Conservation (phyloP, 2,329 filamentous ascomycete species). For the Xylariaceae sp. region DNA sequence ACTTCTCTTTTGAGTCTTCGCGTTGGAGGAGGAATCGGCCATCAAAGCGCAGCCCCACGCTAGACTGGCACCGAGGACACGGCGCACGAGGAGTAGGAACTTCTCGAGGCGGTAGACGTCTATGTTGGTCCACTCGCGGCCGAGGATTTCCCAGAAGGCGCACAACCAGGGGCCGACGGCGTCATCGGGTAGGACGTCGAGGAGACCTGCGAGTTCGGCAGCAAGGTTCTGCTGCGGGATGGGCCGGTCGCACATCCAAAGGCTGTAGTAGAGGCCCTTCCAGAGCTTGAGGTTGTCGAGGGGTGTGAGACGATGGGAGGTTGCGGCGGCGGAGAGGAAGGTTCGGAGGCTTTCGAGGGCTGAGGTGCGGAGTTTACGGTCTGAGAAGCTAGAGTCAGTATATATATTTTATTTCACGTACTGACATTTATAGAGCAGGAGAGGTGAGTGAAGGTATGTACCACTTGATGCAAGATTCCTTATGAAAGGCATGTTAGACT, state of each 20-base stretch:
- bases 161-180: slow-evolving; percentile 48
- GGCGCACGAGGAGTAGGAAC: slow-evolving; percentile 79
- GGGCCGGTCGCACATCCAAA: slow-evolving; percentile 91
- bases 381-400: slow-evolving; percentile 40
- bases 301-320: slow-evolving; percentile 52
- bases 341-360: slow-evolving; percentile 72
- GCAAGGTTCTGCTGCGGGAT: slow-evolving; percentile 82
- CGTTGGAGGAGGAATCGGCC: slow-evolving; percentile 9
- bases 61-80: slow-evolving; percentile 72
- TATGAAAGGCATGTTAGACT: slow-evolving; percentile 66
- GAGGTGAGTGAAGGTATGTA: slow-evolving; percentile 38
- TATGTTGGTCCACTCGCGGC: slow-evolving; percentile 64
- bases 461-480: slow-evolving; percentile 81
- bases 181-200: slow-evolving; percentile 51
- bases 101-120: slow-evolving; percentile 85
- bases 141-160: slow-evolving; percentile 69
- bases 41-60: slow-evolving; percentile 38
- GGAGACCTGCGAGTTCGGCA: slow-evolving; percentile 68
- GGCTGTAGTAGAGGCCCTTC: slow-evolving; percentile 90
- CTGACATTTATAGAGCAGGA: not conserved
- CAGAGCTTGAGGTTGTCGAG: slow-evolving; percentile 82
- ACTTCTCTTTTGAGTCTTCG: slow-evolving; percentile 14
- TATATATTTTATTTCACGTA: not conserved
- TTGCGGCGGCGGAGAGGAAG: slow-evolving; percentile 64
- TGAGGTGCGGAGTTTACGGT: slow-evolving; percentile 72